A percentile compares a stretch with the other conserved stretches of the same genome.
Conservation (phyloP, 768 basidiomycete genomes). For the Lactifluus volemus region DNA sequence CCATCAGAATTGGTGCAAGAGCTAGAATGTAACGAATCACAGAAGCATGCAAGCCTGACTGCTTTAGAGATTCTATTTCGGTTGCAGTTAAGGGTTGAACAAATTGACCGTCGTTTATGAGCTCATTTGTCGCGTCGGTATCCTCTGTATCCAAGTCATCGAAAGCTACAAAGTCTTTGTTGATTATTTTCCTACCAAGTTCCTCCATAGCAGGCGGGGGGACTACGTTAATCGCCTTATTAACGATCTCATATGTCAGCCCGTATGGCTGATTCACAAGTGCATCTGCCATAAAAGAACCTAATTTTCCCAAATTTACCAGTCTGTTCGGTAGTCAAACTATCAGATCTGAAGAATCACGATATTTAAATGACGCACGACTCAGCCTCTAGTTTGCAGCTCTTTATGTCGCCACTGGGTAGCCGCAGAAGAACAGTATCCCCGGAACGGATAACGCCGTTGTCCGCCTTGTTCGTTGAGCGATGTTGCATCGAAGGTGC, state of each 20-base stretch:
- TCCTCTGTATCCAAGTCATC: slow-evolving; percentile 54
- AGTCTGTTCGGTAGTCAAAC: slow-evolving; percentile 35
- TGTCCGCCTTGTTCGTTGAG: neutral
- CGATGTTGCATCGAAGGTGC: neutral
- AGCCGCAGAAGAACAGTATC: slow-evolving; percentile 73
- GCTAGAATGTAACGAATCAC: slow-evolving; percentile 32
- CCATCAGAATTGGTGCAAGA: neutral
- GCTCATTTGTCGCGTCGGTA: slow-evolving; percentile 93
- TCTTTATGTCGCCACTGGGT: slow-evolving; percentile 72
- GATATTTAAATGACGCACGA: neutral
- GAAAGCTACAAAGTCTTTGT: neutral
- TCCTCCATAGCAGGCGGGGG: slow-evolving; percentile 63
- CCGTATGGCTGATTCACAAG: slow-evolving; percentile 82
- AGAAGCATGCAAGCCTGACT: slow-evolving; percentile 70
- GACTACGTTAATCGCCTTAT: slow-evolving; percentile 56
- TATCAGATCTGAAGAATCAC: neutral
- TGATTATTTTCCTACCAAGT: slow-evolving; percentile 48
- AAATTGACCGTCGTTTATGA: slow-evolving; percentile 80
- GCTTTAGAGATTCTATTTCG: slow-evolving; percentile 80
- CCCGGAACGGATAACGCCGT: slow-evolving; percentile 45
- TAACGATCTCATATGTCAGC: slow-evolving; percentile 76
- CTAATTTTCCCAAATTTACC: slow-evolving; percentile 75
- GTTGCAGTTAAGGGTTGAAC: slow-evolving; percentile 76
- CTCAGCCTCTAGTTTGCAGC: slow-evolving; percentile 54
- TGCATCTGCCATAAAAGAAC: slow-evolving; percentile 69